These are phyloP conservation scores for Debaryomyces subglobosus DNA, from an alignment of 1,139 yeast species.

Conservation along the genomic window DNA sequence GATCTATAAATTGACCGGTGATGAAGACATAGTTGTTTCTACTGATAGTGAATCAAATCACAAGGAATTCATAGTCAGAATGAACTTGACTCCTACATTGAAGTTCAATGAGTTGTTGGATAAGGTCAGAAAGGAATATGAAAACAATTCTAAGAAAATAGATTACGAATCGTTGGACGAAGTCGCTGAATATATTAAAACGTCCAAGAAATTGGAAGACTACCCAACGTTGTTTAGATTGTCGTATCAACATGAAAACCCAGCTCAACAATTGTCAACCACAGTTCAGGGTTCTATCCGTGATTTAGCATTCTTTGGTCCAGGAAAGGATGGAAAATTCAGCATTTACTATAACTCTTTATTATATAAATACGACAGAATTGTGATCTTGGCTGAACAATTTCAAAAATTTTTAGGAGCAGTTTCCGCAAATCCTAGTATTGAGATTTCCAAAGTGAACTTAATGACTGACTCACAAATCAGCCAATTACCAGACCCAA, in stretches of 20 bases:
- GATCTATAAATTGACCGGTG: constrained; percentile 84
- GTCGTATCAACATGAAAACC: constrained; percentile 56
- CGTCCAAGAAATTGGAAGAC: constrained; percentile 51
- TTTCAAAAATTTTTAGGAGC: constrained; percentile 53
- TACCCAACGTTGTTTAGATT: constrained; percentile 68
- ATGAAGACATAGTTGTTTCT: constrained; percentile 88
- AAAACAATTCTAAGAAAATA: constrained; percentile 37
- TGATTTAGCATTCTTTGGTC: constrained; percentile 61
- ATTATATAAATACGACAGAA: constrained; percentile 71
- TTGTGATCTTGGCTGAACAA: constrained; percentile 73
- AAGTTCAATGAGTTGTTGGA: constrained; percentile 56
- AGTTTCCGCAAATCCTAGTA: constrained; percentile 31
- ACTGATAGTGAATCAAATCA: constrained; percentile 51
- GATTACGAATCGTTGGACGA: constrained; percentile 56
- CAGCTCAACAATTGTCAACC: constrained; percentile 49
- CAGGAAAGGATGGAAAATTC: constrained; percentile 29
- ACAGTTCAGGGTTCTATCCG: constrained; percentile 57
- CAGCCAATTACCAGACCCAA: constrained; percentile 80
- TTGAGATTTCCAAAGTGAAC: constrained; percentile 60
- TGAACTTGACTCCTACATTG: constrained; percentile 55
- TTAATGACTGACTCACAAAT: constrained; percentile 68
- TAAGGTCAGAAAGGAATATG: constrained; percentile 47
- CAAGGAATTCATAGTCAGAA: constrained; percentile 61
- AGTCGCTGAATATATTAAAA: constrained; percentile 55
- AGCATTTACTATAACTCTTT: constrained; percentile 72